phyloP scores from a whole-genome alignment of 768 basidiomycete genomes.

The Kwoniella dendrophila region DNA sequence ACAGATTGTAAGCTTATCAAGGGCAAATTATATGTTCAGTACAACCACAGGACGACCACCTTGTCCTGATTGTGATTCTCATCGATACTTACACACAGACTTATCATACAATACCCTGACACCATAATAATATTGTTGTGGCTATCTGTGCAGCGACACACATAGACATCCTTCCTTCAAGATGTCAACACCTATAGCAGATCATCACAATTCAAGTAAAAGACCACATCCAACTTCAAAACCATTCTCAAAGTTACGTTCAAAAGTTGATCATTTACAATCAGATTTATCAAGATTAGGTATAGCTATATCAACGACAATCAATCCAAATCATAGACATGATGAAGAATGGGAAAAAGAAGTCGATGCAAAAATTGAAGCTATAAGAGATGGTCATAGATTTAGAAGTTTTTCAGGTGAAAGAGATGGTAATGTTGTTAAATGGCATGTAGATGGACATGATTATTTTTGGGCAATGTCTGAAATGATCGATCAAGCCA shows the following conservation, averaged over 20 bases:
- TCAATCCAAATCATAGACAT: slow-evolving; percentile 55
- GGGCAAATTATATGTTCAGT: too few relatives aligned
- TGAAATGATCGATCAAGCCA: slow-evolving; percentile 69
- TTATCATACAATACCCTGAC: not conserved
- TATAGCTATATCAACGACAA: slow-evolving; percentile 43
- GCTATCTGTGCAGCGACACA: too few relatives aligned
- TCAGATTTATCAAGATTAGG: slow-evolving; percentile 42
- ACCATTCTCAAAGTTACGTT: slow-evolving; percentile 38
- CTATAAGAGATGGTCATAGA: slow-evolving; percentile 77
- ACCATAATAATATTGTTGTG: too few relatives aligned
- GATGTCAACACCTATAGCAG: slow-evolving; percentile 37
- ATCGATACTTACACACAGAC: too few relatives aligned
- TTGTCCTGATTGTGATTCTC: too few relatives aligned
- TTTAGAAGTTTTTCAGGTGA: slow-evolving; percentile 81
- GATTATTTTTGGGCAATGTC: slow-evolving; percentile 94
- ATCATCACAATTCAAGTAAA: slow-evolving; percentile 32
- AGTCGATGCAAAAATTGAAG: slow-evolving; percentile 62
- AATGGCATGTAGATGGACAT: slow-evolving; percentile 94
- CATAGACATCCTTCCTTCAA: not conserved
- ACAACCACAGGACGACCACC: too few relatives aligned
- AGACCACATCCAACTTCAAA: slow-evolving; percentile 30
- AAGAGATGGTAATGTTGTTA: slow-evolving; percentile 70
- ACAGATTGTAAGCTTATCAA: too few relatives aligned
- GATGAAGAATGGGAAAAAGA: slow-evolving; percentile 71
- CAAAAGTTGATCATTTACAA: slow-evolving; percentile 40